Conservation (phyloP, 768 basidiomycete species). For the Tylopilus rubrobrunneus region DNA sequence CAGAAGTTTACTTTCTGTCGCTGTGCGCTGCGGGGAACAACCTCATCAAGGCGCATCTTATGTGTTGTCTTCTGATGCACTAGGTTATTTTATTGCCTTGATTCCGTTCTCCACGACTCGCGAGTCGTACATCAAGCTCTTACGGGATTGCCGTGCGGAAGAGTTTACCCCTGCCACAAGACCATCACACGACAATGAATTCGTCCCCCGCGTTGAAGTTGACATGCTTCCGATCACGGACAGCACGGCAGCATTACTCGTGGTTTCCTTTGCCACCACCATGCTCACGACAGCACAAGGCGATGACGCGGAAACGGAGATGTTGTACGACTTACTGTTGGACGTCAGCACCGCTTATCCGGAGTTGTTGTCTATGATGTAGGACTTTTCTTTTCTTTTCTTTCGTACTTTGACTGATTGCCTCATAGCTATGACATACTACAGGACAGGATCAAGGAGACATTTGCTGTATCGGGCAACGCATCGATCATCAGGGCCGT, state of each 20-base stretch:
- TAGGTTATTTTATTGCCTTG: constrained; percentile 79
- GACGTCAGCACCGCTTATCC: constrained; percentile 67
- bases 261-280: constrained; percentile 69
- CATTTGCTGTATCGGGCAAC: constrained; percentile 69
- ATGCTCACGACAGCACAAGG: constrained; percentile 74
- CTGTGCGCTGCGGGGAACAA: constrained; percentile 41
- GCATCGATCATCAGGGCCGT: constrained; percentile 65
- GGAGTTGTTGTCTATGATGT: constrained; percentile 71
- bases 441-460: constrained; percentile 70
- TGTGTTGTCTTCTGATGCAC: constrained; percentile 52
- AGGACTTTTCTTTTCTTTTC: constrained; percentile 32
- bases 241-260: constrained; percentile 61
- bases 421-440: constrained; percentile 64
- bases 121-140: constrained; percentile 52
- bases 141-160: constrained; percentile 60
- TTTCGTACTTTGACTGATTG: not conserved
- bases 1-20: constrained; percentile 59
- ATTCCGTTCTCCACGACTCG: constrained; percentile 63
- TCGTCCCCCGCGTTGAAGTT: constrained; percentile 52
- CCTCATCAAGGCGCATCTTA: constrained; percentile 39
- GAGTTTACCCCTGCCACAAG: constrained; percentile 38
- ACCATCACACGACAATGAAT: constrained; percentile 38
- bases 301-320: constrained; percentile 78
- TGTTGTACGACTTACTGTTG: constrained; percentile 72
- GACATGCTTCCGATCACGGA: constrained; percentile 61